Evolutionary conservation across 2,329 filamentous ascomycete species (phyloP), one percentile per base, ranked within the genome.

Genomic region (Penicillium sp.): DNA sequence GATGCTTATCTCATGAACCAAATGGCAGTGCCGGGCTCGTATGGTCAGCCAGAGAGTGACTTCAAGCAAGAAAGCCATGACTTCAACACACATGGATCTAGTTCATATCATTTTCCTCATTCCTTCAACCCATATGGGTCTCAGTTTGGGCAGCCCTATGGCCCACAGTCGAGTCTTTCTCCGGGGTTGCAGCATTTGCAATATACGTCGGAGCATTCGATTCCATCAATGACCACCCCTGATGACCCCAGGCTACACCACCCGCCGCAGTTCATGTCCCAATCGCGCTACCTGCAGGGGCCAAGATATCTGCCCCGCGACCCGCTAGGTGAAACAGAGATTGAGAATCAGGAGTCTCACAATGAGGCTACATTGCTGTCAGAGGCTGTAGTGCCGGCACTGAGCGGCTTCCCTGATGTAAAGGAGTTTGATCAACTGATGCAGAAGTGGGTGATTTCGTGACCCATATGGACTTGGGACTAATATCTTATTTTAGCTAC

Each of bases 371-470:
- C 71, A 3, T 76, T 75, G 74, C 61, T 73, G 14, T 79, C 77
- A 17, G 77, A 79, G 57, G 73, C 76, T 17, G 69, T 79, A 22
- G 58, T 74, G 14, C 77, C 77, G 16, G 65, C 73, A 0, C 53
- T 77, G 10, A 73, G 76, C 41, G 77, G 77, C 1, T 79, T 78
- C 57, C 77, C 77, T 1, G 70, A 75, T 62, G 76, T 77, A 17
- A 69, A 71, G 37, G 76, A 77, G 40, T 80, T 79, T 58, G 76
- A 80, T 59, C 68, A 72, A 46, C 58, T 79, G 50, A 76, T 79
- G 70, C 73, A 73, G 57, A 74, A 73, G 77, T 79, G 68, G 40
- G 58, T 35, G 19, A 17, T 19, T n/a, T 50, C 17, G 11, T 25
- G 8, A 28, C 22, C 11, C 9, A 28, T n/a, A 2, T 11, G 8